phyloP scores from a whole-genome alignment of 2,329 filamentous ascomycete species.

The Hypoxylon sp. region DNA sequence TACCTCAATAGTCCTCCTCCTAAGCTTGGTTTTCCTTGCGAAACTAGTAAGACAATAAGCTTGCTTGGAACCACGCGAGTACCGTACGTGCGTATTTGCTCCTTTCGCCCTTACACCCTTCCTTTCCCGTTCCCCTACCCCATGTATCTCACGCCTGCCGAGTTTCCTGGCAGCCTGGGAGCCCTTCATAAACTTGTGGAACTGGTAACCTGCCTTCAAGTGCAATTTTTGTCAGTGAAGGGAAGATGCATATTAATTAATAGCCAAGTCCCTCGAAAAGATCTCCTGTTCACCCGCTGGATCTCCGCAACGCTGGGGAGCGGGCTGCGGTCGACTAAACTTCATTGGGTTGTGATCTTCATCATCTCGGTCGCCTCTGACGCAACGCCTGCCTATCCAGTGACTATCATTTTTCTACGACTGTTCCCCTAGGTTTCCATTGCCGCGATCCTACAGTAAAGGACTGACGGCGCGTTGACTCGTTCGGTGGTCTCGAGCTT shows the following conservation, averaged over 20 bases:
- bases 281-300: slow-evolving; percentile 37
- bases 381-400: slow-evolving; percentile 40
- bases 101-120: background rate
- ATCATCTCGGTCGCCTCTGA: slow-evolving; percentile 35
- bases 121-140: background rate
- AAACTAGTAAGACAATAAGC: slow-evolving; percentile 32
- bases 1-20: slow-evolving; percentile 8
- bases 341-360: slow-evolving; percentile 37
- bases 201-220: slow-evolving; percentile 5
- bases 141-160: background rate
- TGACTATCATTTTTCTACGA: slow-evolving; percentile 32
- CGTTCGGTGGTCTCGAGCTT: slow-evolving; percentile 13
- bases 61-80: slow-evolving; percentile 18
- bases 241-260: slow-evolving; percentile 31
- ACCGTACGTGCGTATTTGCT: slow-evolving; percentile 4
- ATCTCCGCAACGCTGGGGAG: slow-evolving; percentile 40
- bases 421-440: slow-evolving; percentile 24
- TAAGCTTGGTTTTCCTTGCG: slow-evolving; percentile 6
- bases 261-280: slow-evolving; percentile 20
- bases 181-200: slow-evolving; percentile 3
- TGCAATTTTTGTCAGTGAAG: slow-evolving; percentile 18
- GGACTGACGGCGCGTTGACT: slow-evolving; percentile 19
- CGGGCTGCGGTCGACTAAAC: slow-evolving; percentile 29
- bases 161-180: background rate
- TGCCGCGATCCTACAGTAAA: slow-evolving; percentile 25